These are phyloP conservation scores for Cladosporium austrohemisphaericum DNA, from an alignment of 2,329 filamentous ascomycete species.

Conservation along the genomic window DNA sequence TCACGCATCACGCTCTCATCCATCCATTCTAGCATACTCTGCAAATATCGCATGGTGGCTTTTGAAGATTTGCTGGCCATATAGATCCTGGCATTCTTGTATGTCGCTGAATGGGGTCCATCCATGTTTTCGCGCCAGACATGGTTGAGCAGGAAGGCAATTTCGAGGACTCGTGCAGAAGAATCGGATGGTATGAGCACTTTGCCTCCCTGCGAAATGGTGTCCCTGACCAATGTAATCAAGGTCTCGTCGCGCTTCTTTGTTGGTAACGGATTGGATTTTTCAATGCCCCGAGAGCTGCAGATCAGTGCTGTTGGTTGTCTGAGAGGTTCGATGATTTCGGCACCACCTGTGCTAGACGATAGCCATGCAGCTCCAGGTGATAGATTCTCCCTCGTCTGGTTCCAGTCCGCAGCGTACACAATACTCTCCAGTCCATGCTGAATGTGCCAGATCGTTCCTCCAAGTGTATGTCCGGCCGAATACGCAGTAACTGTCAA, in stretches of 20 bases:
- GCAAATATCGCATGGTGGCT: slow-evolving; percentile 83
- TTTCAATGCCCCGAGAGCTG: slow-evolving; percentile 76
- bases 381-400: slow-evolving; percentile 92
- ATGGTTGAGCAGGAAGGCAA: slow-evolving; percentile 89
- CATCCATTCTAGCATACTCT: slow-evolving; percentile 99
- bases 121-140: slow-evolving; percentile 65
- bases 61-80: slow-evolving; percentile 82
- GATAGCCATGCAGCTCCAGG: slow-evolving; percentile 92
- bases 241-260: slow-evolving; percentile 82
- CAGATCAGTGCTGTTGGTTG: slow-evolving; percentile 93
- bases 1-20: slow-evolving; percentile 91
- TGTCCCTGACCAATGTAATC: slow-evolving; percentile 74
- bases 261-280: slow-evolving; percentile 59
- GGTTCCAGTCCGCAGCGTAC: slow-evolving; percentile 97
- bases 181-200: slow-evolving; percentile 93
- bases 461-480: slow-evolving; percentile 90
- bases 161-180: slow-evolving; percentile 86
- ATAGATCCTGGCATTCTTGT: slow-evolving; percentile 61
- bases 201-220: slow-evolving; percentile 77
- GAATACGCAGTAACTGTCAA: slow-evolving; percentile 96
- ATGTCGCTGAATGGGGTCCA: slow-evolving; percentile 38
- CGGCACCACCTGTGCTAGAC: slow-evolving; percentile 74
- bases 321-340: slow-evolving; percentile 88
- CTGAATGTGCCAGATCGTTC: slow-evolving; percentile 98
- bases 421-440: slow-evolving; percentile 95